Percentiles rank a stretch among this genome's conserved stretches.
Conservation (phyloP, 441 rosid genomes). For the Mallotus japonicus region DNA sequence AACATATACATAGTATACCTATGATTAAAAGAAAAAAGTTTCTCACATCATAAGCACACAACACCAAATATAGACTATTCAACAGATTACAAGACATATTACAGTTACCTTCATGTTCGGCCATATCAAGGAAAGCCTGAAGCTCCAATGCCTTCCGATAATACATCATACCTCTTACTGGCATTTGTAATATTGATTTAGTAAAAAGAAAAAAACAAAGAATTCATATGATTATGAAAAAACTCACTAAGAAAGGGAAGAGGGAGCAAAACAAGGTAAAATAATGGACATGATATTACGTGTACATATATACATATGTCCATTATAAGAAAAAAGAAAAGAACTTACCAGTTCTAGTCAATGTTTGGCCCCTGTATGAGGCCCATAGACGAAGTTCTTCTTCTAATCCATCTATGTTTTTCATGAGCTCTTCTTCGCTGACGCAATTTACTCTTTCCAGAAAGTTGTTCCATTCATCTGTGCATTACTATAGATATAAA, state of each 20-base stretch:
- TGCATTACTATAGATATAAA: slow-evolving; percentile 15
- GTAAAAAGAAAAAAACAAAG: slow-evolving; percentile 12
- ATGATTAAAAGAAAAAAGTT: not conserved
- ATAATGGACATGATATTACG: not conserved
- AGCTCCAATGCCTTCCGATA: slow-evolving; percentile 97
- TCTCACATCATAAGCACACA: not conserved
- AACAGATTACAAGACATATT: slow-evolving; percentile 17
- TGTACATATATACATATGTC: not conserved
- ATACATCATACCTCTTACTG: slow-evolving; percentile 99
- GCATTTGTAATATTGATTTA: slow-evolving; percentile 25
- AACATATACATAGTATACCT: slow-evolving; percentile 3
- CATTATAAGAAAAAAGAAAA: slow-evolving; percentile 12
- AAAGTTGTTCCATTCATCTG: slow-evolving; percentile 98
- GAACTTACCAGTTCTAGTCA: slow-evolving; percentile 87
- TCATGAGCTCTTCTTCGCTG: slow-evolving; percentile 67
- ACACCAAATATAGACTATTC: not conserved
- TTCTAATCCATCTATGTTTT: slow-evolving; percentile 54
- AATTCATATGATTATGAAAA: not conserved
- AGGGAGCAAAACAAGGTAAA: not conserved
- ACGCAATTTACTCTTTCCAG: slow-evolving; percentile 59
- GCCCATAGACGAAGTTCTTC: slow-evolving; percentile 97
- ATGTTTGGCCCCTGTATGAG: slow-evolving; percentile 95
- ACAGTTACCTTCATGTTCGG: slow-evolving; percentile 81
- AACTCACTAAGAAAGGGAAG: not conserved
- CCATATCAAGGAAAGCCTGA: slow-evolving; percentile 99